phyloP scores from a whole-genome alignment of 2,329 filamentous ascomycete genomes.

The Coniochaeta hoffmannii region DNA sequence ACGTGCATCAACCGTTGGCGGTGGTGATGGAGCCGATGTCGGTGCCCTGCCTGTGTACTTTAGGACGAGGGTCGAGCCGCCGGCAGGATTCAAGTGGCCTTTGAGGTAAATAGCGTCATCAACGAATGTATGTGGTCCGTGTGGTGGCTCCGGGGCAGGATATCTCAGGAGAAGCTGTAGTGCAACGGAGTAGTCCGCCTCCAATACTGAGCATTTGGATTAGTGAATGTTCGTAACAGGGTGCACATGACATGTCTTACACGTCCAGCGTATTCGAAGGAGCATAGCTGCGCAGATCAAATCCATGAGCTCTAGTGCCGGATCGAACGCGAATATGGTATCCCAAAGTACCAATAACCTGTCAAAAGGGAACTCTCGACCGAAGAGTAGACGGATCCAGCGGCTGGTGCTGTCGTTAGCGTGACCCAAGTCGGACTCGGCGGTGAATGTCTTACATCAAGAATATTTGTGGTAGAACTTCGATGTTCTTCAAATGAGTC shows the following conservation, averaged over 20 bases:
- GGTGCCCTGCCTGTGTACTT: conserved; percentile 61
- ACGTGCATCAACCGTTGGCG: conserved; percentile 13
- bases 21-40: neutral
- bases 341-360: conserved; percentile 86
- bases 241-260: conserved; percentile 43
- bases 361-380: conserved; percentile 85
- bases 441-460: conserved; percentile 55
- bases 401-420: conserved; percentile 45
- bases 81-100: conserved; percentile 53
- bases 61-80: conserved; percentile 57
- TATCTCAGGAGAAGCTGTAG: conserved; percentile 80
- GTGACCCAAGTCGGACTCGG: neutral
- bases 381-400: conserved; percentile 90
- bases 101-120: conserved; percentile 74
- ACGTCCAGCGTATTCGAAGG: conserved; percentile 80
- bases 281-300: conserved; percentile 93
- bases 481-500: conserved; percentile 70
- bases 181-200: conserved; percentile 81
- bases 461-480: conserved; percentile 94
- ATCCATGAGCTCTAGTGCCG: conserved; percentile 73
- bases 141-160: conserved; percentile 53
- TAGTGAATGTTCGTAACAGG: neutral
- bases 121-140: conserved; percentile 72
- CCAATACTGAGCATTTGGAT: conserved; percentile 51
- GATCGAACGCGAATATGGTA: conserved; percentile 78